Conservation (phyloP, 2,329 filamentous ascomycete genomes). For the Diaporthe eres region DNA sequence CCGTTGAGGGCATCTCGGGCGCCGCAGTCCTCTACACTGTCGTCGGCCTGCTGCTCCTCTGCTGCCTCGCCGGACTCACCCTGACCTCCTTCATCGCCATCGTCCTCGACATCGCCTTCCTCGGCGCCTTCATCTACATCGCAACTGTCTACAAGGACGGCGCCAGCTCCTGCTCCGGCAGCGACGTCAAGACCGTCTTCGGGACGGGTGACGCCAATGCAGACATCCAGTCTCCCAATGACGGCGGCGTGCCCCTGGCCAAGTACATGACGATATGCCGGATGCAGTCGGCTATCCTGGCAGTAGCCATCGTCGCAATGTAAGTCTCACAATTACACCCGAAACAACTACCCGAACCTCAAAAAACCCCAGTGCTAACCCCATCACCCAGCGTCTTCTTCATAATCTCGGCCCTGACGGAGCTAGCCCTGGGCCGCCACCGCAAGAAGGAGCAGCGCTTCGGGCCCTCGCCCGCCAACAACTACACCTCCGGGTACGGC, state of each 20-base stretch:
- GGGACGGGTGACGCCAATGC: slow-evolving; percentile 72
- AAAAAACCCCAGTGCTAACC: background rate
- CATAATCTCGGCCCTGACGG: slow-evolving; percentile 46
- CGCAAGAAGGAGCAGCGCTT: slow-evolving; percentile 56
- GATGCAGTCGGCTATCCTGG: slow-evolving; percentile 82
- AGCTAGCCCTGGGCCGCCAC: slow-evolving; percentile 49
- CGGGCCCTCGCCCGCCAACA: slow-evolving; percentile 57
- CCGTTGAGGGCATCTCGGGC: slow-evolving; percentile 85
- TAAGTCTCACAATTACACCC: slow-evolving; percentile 55
- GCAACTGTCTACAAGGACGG: slow-evolving; percentile 81
- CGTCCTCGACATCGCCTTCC: slow-evolving; percentile 82
- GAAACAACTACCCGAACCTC: background rate
- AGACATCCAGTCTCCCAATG: slow-evolving; percentile 62
- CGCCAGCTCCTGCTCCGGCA: slow-evolving; percentile 71
- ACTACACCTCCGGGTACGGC: slow-evolving; percentile 56
- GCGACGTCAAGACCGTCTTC: slow-evolving; percentile 75
- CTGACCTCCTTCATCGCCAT: slow-evolving; percentile 82
- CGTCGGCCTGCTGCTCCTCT: slow-evolving; percentile 80
- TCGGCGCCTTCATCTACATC: slow-evolving; percentile 84
- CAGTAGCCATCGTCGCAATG: slow-evolving; percentile 83
- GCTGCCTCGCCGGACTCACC: slow-evolving; percentile 81
- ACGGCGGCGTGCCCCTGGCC: slow-evolving; percentile 64
- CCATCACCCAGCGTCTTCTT: slow-evolving; percentile 52
- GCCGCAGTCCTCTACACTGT: slow-evolving; percentile 81
- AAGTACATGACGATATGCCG: slow-evolving; percentile 72